A percentile compares a stretch with the other conserved stretches of the same genome.
phyloP scores from a whole-genome alignment of 139 green algal species.

The Spirogloea muscicola region DNA sequence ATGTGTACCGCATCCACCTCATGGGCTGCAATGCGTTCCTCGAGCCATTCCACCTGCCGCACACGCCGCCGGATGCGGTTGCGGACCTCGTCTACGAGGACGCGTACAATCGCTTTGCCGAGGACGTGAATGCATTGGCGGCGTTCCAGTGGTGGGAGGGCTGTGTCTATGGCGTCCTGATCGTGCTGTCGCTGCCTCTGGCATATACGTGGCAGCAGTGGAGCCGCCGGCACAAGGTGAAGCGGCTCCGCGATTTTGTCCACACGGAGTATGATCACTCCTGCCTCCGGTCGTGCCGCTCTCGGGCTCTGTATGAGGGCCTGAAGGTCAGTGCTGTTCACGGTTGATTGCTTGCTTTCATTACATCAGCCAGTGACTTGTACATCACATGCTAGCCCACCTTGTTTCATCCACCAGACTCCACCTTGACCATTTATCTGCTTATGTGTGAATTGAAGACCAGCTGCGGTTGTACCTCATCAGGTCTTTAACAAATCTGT shows the following conservation, averaged over 20 bases:
- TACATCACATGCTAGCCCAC: too few relatives aligned
- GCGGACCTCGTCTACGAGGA: constrained; percentile 28
- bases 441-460: too few relatives aligned
- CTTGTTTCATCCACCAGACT: too few relatives aligned
- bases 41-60: constrained; percentile 21
- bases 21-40: constrained; percentile 24
- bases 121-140: constrained; percentile 29
- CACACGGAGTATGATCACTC: constrained; percentile 37
- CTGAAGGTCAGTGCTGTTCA: too few relatives aligned
- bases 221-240: constrained; percentile 12
- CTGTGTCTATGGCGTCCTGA: constrained; percentile 29
- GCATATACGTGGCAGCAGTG: constrained; percentile 45
- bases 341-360: too few relatives aligned
- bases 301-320: constrained; percentile 35
- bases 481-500: too few relatives aligned
- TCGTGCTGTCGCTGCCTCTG: constrained; percentile 19
- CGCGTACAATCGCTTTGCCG: constrained; percentile 39
- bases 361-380: too few relatives aligned
- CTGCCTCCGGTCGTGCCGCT: constrained; percentile 41
- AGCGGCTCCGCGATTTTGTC: constrained; percentile 28
- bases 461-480: too few relatives aligned
- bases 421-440: too few relatives aligned
- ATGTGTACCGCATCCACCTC: constrained; percentile 23
- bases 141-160: constrained; percentile 42
- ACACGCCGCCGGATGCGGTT: constrained; percentile 6